phyloP scores from a whole-genome alignment of 352 stramenopile species.

The Phytophthora fragariaefolia region DNA sequence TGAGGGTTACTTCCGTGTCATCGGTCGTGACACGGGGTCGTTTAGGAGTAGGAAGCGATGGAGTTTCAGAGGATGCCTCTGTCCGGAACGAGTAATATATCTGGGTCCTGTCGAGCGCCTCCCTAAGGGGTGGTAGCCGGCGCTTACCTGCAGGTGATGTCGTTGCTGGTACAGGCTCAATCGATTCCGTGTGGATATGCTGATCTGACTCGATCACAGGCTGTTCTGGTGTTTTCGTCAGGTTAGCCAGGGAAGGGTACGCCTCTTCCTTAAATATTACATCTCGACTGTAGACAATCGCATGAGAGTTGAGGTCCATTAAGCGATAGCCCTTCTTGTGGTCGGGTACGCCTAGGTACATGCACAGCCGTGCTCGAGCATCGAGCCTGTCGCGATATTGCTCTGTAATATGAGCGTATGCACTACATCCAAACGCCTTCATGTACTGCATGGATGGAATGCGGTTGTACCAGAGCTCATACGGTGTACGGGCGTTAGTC shows the following conservation, averaged over 20 bases:
- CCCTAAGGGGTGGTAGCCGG: background rate
- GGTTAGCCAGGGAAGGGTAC: background rate
- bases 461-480: constrained; percentile 6
- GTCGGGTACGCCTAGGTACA: constrained; percentile 7
- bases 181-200: background rate
- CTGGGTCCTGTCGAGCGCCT: background rate
- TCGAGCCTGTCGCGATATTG: constrained; percentile 9
- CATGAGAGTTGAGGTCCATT: constrained; percentile 11
- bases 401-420: constrained; percentile 6
- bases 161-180: background rate
- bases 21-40: background rate
- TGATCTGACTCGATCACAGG: background rate
- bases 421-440: constrained; percentile 11
- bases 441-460: constrained; percentile 6
- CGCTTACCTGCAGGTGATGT: background rate
- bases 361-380: constrained; percentile 5
- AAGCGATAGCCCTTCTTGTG: constrained; percentile 10
- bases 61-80: background rate
- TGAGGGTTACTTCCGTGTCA: background rate
- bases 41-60: background rate
- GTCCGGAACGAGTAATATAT: constrained; percentile 9
- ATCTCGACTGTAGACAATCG: constrained; percentile 11
- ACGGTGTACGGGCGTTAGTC: constrained; percentile 1
- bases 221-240: background rate
- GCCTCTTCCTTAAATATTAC: constrained; percentile 13